These are phyloP conservation scores for Mycena rosella DNA, from an alignment of 768 basidiomycete species.

Conservation along the genomic window DNA sequence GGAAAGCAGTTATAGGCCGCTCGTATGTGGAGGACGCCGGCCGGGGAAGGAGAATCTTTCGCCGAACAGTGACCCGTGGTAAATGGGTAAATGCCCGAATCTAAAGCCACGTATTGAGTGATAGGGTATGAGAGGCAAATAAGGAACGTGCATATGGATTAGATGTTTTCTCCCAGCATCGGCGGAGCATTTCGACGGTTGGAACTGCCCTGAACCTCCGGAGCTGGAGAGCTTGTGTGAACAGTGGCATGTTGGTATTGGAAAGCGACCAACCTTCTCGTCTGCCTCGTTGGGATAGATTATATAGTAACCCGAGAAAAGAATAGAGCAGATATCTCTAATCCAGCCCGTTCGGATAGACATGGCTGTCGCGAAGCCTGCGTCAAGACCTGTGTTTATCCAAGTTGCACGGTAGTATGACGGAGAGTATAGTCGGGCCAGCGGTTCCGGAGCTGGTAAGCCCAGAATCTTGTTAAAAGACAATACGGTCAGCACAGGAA, in stretches of 20 bases:
- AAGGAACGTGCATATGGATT: background rate
- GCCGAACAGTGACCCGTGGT: conserved; percentile 73
- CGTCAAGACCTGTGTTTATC: background rate
- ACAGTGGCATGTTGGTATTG: background rate
- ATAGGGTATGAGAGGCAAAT: background rate
- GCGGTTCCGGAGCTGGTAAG: conserved; percentile 90
- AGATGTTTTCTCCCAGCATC: conserved; percentile 95
- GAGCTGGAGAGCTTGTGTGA: conserved; percentile 62
- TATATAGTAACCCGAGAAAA: conserved; percentile 93
- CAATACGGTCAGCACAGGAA: conserved; percentile 23
- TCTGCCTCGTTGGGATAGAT: conserved; percentile 90
- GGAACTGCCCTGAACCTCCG: conserved; percentile 93
- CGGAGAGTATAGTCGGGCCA: conserved; percentile 90
- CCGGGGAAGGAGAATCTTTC: conserved; percentile 86
- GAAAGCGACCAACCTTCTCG: conserved; percentile 80
- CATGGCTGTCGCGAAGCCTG: conserved; percentile 96
- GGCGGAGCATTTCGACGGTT: conserved; percentile 95
- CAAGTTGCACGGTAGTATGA: conserved; percentile 80
- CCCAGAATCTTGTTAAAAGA: too few species aligned
- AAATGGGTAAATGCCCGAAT: conserved; percentile 74
- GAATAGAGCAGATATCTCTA: conserved; percentile 84
- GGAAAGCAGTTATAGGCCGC: conserved; percentile 84
- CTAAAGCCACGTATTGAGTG: conserved; percentile 40
- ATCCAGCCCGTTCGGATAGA: conserved; percentile 92
- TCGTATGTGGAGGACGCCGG: conserved; percentile 81